These are phyloP conservation scores for Pythium oligandrum DNA, from an alignment of 352 stramenopile genomes.

Conservation along the genomic window DNA sequence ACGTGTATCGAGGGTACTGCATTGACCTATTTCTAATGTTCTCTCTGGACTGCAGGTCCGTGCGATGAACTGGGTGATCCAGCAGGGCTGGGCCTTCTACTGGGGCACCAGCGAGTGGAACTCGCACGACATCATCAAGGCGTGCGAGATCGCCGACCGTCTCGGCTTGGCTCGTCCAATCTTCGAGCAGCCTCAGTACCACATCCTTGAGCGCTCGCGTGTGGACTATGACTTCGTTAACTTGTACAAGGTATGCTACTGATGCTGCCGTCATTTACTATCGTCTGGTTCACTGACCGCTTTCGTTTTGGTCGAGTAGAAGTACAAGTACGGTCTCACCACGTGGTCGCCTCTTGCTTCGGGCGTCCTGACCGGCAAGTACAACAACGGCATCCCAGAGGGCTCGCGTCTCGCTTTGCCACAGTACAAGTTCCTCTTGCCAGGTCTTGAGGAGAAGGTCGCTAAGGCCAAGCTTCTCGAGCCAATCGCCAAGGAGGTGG, in stretches of 20 bases:
- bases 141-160: slow-evolving; percentile 40
- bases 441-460: slow-evolving; percentile 45
- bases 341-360: slow-evolving; percentile 65
- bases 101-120: slow-evolving; percentile 72
- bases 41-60: slow-evolving; percentile 6
- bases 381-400: slow-evolving; percentile 40
- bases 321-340: slow-evolving; percentile 61
- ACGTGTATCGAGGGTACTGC: too few species aligned
- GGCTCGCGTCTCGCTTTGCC: slow-evolving; percentile 53
- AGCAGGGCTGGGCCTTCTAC: slow-evolving; percentile 22
- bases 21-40: neutral
- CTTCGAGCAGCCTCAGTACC: slow-evolving; percentile 68
- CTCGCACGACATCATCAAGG: slow-evolving; percentile 65
- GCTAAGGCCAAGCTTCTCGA: slow-evolving; percentile 41
- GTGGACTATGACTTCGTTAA: slow-evolving; percentile 60
- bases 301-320: slow-evolving; percentile 11
- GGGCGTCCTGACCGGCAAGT: slow-evolving; percentile 63
- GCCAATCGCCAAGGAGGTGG: slow-evolving; percentile 56
- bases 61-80: slow-evolving; percentile 20
- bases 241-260: slow-evolving; percentile 46
- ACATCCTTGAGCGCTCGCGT: slow-evolving; percentile 57
- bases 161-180: slow-evolving; percentile 24
- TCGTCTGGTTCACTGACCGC: neutral
- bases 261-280: slow-evolving; percentile 31
- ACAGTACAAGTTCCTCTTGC: slow-evolving; percentile 44